A percentile compares a stretch with the other conserved stretches of the same genome.
These are phyloP conservation scores for Penicillium decumbens DNA, from an alignment of 2,329 filamentous ascomycete species.

Conservation along the genomic window DNA sequence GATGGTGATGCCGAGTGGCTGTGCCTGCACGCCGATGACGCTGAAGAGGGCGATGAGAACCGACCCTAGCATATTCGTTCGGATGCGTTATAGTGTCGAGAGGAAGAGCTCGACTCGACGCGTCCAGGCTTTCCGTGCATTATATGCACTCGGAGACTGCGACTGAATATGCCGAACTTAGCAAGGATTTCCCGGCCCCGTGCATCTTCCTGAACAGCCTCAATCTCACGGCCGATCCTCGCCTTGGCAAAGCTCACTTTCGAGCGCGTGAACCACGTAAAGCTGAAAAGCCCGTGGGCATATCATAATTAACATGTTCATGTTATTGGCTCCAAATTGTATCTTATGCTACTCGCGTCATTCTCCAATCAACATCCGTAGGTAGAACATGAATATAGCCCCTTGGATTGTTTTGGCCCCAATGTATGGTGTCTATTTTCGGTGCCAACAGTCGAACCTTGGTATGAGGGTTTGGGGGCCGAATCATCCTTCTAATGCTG, in stretches of 20 bases:
- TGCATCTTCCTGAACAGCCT: not conserved
- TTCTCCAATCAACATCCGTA: too few relatives aligned
- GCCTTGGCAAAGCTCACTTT: not conserved
- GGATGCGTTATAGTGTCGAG: not conserved
- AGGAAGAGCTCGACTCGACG: not conserved
- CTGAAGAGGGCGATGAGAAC: not conserved
- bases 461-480: too few relatives aligned
- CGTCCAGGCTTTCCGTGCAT: not conserved
- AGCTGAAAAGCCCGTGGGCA: not conserved
- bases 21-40: conserved; percentile 2
- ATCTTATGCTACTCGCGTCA: too few relatives aligned
- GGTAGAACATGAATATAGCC: too few relatives aligned
- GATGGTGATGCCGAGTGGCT: not conserved
- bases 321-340: too few relatives aligned
- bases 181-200: not conserved
- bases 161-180: not conserved
- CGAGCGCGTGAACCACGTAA: not conserved
- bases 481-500: not conserved
- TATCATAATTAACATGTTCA: not conserved
- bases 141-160: too few relatives aligned
- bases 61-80: not conserved
- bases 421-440: not conserved
- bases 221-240: conserved; percentile 4
- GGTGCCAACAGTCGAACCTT: too few relatives aligned
- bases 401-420: too few relatives aligned